Evolutionary conservation across 805 yeast species (phyloP), one percentile per base, ranked within the genome.

Genomic region (Maudiozyma pseudohumilis): DNA sequence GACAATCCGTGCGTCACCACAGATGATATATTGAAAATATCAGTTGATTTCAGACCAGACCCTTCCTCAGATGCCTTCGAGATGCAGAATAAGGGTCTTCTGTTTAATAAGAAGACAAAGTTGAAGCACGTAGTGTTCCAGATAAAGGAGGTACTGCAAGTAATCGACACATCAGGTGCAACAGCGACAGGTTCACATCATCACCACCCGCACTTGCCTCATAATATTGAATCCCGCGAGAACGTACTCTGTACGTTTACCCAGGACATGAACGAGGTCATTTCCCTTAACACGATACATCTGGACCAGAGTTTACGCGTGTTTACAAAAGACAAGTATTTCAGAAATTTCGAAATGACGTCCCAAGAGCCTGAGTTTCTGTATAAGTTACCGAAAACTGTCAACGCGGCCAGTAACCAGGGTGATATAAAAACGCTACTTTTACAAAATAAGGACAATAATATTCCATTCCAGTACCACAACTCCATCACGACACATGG

Each of bases 1-100:
- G 73, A 77, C 1, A 64, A 66, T 5, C 64, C 75, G 5, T 69
- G 79, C 23, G 65, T 77, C n/a, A 79, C 82, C 1, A 78, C 78
- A 0, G 64, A 63, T 35, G 86, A 78, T 49, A 55, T 59, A 6
- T 49, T 77, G 6, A 45, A 50, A 6, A 36, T 75, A 5, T 50
- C 55, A 23, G 47, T 68, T 15, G 65, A 65, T 28, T 50, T 75
- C 1, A 57, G 59, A 46, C 69, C 68, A 32, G 73, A 66, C 48
- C 47, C 43, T 2, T 38, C 40, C n/a, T 8, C 60, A 4, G 34
- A 29, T n/a, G 7, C 26, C 18, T 18, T 43, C 12, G 38, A 38
- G 16, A 33, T 40, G 7, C 49, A 41, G 28, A 44, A 35, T 29
- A 40, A 36, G 17, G 23, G 25, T 11, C 24, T 42, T 9, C 26